Evolutionary conservation across 176 grass and related monocot species (phyloP).

Genomic region (Phyllostachys edulis): DNA sequence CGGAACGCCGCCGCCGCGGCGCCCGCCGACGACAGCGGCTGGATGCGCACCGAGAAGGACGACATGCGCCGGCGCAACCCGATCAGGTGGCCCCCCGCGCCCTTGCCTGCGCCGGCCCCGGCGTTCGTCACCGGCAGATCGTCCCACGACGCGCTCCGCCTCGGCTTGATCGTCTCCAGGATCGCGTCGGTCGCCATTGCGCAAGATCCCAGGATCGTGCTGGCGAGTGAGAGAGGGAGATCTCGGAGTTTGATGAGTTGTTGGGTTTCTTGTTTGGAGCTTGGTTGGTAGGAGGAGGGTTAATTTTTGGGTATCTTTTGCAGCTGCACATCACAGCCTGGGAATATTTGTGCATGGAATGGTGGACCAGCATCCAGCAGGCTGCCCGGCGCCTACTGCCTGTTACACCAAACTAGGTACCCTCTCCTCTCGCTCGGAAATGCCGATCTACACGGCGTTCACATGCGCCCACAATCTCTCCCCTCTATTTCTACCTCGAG

Average conservation of each 20-base stretch:
- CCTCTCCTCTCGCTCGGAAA: not conserved
- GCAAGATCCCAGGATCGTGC: not conserved
- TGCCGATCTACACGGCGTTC: too few relatives aligned
- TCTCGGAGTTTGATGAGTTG: not conserved
- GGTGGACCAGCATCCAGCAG: slow-evolving; percentile 24
- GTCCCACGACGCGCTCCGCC: slow-evolving; percentile 40
- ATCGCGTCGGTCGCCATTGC: slow-evolving; percentile 59
- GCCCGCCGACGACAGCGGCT: slow-evolving; percentile 42
- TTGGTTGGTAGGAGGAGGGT: slow-evolving; percentile 33
- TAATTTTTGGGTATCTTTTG: slow-evolving; percentile 14
- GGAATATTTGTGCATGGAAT: slow-evolving; percentile 16
- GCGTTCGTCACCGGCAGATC: slow-evolving; percentile 64
- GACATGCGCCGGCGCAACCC: slow-evolving; percentile 76
- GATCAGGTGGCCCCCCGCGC: slow-evolving; percentile 23
- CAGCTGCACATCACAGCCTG: not conserved
- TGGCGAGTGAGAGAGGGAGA: not conserved
- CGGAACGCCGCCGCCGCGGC: slow-evolving; percentile 43
- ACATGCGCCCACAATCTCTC: too few relatives aligned
- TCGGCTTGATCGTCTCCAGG: slow-evolving; percentile 58
- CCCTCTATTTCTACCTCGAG: too few relatives aligned
- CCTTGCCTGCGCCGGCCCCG: not conserved
- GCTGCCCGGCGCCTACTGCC: not conserved
- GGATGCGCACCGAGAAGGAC: slow-evolving; percentile 62
- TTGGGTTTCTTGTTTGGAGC: not conserved
- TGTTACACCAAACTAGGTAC: slow-evolving; percentile 26